Percentiles rank a stretch among this genome's conserved stretches.
phyloP scores from a whole-genome alignment of 805 yeast genomes.

The Tetrapisispora pingtungensis region DNA sequence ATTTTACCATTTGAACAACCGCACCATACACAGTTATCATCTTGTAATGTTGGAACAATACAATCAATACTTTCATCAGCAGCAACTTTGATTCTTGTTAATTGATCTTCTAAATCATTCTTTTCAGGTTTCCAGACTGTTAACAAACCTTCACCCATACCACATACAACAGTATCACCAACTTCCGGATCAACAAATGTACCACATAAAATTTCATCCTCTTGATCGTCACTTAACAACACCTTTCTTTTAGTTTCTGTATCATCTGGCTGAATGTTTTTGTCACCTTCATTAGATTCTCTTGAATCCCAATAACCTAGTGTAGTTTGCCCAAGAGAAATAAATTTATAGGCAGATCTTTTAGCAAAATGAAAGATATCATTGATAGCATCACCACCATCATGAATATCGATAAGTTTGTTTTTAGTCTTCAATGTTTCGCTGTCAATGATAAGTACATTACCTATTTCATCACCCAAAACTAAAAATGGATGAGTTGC shows the following conservation, averaged over 20 bases:
- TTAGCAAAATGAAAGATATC: conserved; percentile 59
- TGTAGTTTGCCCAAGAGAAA: conserved; percentile 76
- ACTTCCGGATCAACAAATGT: conserved; percentile 54
- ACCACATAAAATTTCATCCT: conserved; percentile 78
- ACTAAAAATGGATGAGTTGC: conserved; percentile 36
- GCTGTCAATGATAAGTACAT: conserved; percentile 53
- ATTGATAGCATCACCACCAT: conserved; percentile 72
- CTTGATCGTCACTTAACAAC: conserved; percentile 75
- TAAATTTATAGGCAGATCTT: conserved; percentile 62
- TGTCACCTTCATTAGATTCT: conserved; percentile 31
- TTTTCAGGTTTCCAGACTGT: conserved; percentile 75
- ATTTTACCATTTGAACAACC: conserved; percentile 73
- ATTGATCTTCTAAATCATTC: conserved; percentile 66
- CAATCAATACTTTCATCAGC: conserved; percentile 68
- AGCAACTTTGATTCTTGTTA: conserved; percentile 60
- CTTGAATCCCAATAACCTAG: conserved; percentile 70
- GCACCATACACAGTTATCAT: conserved; percentile 53
- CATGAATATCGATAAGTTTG: conserved; percentile 44
- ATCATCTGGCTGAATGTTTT: conserved; percentile 12
- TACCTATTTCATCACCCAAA: conserved; percentile 60
- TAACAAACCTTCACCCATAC: conserved; percentile 84
- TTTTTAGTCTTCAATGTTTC: conserved; percentile 41
- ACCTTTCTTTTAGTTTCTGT: conserved; percentile 37
- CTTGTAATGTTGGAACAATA: conserved; percentile 40
- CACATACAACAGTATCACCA: conserved; percentile 60